Conservation (phyloP, 371 early-diverging fungal species). For the Apophysomyces trapeziformis region DNA sequence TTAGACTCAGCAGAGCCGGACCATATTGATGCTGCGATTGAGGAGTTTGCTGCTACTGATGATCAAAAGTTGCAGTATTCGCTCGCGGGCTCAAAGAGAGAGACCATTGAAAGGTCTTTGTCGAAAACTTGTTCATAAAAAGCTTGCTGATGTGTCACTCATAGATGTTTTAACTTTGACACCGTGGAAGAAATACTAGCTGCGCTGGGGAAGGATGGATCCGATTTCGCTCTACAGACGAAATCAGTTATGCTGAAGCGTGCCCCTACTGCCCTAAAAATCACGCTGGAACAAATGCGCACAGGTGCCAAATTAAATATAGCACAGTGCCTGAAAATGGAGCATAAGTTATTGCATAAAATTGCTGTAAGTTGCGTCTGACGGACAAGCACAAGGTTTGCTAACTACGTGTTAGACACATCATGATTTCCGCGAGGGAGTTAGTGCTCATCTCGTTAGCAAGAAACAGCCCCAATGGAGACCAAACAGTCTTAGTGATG, state of each 20-base stretch:
- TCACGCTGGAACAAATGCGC: slow-evolving; percentile 77
- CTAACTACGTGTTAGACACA: slow-evolving; percentile 26
- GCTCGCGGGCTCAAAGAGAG: background rate
- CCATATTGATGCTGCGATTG: slow-evolving; percentile 80
- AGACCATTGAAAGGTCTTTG: slow-evolving; percentile 10
- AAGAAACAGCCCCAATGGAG: slow-evolving; percentile 74
- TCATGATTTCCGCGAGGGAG: slow-evolving; percentile 82
- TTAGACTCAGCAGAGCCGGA: slow-evolving; percentile 70
- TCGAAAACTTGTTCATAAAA: background rate
- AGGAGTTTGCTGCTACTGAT: slow-evolving; percentile 73
- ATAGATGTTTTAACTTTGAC: slow-evolving; percentile 74
- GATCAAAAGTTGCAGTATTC: background rate
- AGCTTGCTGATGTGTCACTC: background rate
- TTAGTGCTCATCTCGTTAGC: slow-evolving; percentile 68
- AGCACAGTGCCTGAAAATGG: slow-evolving; percentile 66
- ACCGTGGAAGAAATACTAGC: slow-evolving; percentile 77
- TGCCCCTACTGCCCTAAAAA: slow-evolving; percentile 82
- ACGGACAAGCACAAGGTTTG: background rate
- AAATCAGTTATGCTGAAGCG: slow-evolving; percentile 56
- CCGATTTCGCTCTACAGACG: slow-evolving; percentile 70
- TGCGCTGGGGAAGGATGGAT: slow-evolving; percentile 50
- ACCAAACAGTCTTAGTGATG: slow-evolving; percentile 56
- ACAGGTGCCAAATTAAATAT: slow-evolving; percentile 48
- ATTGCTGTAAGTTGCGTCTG: slow-evolving; percentile 52
- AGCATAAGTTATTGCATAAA: slow-evolving; percentile 69